phyloP scores from a whole-genome alignment of 768 basidiomycete genomes.

The Mycena amicta region DNA sequence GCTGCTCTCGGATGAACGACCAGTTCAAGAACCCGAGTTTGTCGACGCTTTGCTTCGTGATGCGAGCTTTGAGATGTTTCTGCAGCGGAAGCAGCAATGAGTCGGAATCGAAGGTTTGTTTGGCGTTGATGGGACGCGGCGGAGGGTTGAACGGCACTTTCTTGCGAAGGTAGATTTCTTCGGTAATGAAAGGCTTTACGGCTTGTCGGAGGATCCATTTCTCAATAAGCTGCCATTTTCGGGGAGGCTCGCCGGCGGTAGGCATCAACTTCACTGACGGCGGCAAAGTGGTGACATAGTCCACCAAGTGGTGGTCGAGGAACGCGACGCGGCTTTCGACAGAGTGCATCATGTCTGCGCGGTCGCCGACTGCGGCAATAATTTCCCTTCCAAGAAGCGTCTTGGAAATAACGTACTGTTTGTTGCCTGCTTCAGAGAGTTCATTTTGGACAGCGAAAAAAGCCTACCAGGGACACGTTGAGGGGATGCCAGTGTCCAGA shows the following conservation, averaged over 20 bases:
- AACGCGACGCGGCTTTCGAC: conserved; percentile 20
- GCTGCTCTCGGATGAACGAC: conserved; percentile 3
- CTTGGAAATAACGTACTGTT: conserved; percentile 10
- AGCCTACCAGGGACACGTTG: conserved; percentile 12
- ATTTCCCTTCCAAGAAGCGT: background rate
- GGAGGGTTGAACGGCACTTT: conserved; percentile 18
- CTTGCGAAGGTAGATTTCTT: conserved; percentile 18
- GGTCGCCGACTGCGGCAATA: conserved; percentile 11
- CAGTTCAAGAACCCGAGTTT: conserved; percentile 13
- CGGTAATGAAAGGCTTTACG: conserved; percentile 21
- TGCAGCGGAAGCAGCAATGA: conserved; percentile 11
- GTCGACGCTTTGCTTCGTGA: conserved; percentile 12
- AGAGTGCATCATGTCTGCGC: conserved; percentile 14
- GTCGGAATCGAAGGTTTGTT: background rate
- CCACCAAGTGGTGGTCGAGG: conserved; percentile 20
- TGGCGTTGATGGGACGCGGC: background rate
- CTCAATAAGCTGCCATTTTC: conserved; percentile 16
- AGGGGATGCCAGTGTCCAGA: conserved; percentile 18
- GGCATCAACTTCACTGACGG: conserved; percentile 17
- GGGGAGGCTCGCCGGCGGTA: background rate
- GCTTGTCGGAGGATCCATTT: conserved; percentile 23
- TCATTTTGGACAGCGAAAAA: background rate
- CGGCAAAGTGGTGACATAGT: conserved; percentile 16
- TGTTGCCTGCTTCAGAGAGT: background rate
- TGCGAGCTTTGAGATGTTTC: conserved; percentile 7